These are phyloP conservation scores for Mucor racemosus DNA, from an alignment of 371 early-diverging fungal species.

Conservation along the genomic window DNA sequence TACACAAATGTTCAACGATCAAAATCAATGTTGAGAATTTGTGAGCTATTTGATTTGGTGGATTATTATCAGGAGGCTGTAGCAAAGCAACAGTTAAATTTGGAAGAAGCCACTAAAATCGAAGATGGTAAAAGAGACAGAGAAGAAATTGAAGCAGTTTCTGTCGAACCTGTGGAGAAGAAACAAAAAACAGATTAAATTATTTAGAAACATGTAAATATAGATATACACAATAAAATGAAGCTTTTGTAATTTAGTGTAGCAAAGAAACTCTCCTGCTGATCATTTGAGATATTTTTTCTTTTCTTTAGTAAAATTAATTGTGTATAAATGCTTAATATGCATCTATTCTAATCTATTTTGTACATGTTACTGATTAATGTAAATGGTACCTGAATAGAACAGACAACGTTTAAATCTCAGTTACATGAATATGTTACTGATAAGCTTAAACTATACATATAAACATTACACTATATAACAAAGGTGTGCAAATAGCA, in stretches of 20 bases:
- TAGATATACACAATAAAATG: neutral
- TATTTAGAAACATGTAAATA: neutral
- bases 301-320: too few species aligned
- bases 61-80: constrained; percentile 42
- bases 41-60: constrained; percentile 48
- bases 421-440: neutral
- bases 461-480: neutral
- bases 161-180: constrained; percentile 10
- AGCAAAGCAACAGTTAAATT: constrained; percentile 32
- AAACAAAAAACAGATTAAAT: constrained; percentile 19
- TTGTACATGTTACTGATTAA: too few species aligned
- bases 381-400: too few species aligned
- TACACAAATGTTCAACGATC: constrained; percentile 54
- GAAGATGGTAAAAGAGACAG: constrained; percentile 15
- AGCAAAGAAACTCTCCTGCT: too few species aligned
- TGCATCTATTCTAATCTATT: too few species aligned
- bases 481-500: neutral
- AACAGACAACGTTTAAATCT: too few species aligned
- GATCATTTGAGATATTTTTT: too few species aligned
- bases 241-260: neutral
- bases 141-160: constrained; percentile 10
- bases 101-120: constrained; percentile 11
- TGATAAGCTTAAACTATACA: neutral
- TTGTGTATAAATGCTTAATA: too few species aligned
- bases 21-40: constrained; percentile 57